Evolutionary conservation across 768 basidiomycete species (phyloP), one percentile per base, ranked within the genome.

Genomic region (Phaeotremella skinneri): DNA sequence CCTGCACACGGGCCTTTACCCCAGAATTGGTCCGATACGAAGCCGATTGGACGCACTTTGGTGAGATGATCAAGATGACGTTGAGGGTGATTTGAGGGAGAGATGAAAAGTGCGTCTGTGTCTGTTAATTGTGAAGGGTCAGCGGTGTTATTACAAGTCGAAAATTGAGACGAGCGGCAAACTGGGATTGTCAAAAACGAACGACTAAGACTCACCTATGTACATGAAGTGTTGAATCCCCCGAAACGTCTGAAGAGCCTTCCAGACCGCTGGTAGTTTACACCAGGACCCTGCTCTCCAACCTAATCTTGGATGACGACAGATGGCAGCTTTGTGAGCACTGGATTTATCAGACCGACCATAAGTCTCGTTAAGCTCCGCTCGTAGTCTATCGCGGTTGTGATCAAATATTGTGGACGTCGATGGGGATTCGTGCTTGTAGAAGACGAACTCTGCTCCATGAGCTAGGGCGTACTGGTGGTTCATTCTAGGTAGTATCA

Each of bases 211-310:
- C 21, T 9, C 23, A 45, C 43, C 43, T 14, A 45, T 13, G 21
- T 45, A 45, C 13, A 45, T 45, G 43, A 45, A 13, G 23, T 45
- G 7, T 20, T 45, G 13, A 20, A 45, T 23, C 11, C 21, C 21
- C 6, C 21, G 43, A 45, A 14, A 23, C 23, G 43, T 23, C 21
- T 13, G 11, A 7, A 45, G 6, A 45, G 43, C 43, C 11, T 45
- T 13, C 43, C 43, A 45, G 9, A 23, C 43, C 21, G 43, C 43
- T 13, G 43, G 43, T 14, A 45, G 43, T 20, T 45, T 45, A 45
- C 43, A 45, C 43, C 43, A 45, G 13, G 43, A 13, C 43, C 13
- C 43, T 6, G 43, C 43, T 45, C 43, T 45, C 43, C 43, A 45
- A 20, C 43, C 43, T 6, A 13, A 6, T 45, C 20, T 45, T 45